Conservation (phyloP, 1,284 basidiomycete species). For the Hemileia vastatrix region DNA sequence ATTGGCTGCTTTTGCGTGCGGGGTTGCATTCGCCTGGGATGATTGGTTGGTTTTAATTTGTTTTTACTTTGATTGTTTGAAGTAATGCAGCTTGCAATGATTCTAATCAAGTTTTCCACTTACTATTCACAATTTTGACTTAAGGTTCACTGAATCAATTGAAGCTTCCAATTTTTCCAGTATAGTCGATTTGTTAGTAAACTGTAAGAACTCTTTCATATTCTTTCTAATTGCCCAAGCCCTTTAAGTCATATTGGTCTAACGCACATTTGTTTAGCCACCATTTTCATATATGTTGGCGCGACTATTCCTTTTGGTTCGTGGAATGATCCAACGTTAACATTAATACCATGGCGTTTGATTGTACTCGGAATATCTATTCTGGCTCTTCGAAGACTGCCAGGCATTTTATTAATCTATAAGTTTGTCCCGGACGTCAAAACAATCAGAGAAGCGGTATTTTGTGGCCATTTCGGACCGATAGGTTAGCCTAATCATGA, state of each 20-base stretch:
- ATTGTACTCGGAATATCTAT: conserved; percentile 69
- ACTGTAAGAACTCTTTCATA: conserved; percentile 30
- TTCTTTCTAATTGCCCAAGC: conserved; percentile 80
- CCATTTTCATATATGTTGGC: conserved; percentile 21
- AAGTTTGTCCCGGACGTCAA: conserved; percentile 87
- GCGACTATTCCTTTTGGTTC: conserved; percentile 84
- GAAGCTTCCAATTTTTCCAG: conserved; percentile 90
- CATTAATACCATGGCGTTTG: conserved; percentile 69
- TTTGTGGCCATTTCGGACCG: conserved; percentile 74
- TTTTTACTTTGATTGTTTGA: not conserved
- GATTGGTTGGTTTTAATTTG: not conserved
- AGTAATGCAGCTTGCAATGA: conserved; percentile 42
- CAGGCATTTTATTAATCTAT: conserved; percentile 69
- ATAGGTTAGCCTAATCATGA: conserved; percentile 10
- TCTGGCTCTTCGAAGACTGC: conserved; percentile 69
- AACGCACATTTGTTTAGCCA: not conserved
- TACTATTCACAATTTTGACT: too few relatives aligned
- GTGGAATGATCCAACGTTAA: conserved; percentile 60
- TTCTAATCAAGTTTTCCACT: not conserved
- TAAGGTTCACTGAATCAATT: conserved; percentile 93
- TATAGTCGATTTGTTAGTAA: conserved; percentile 72
- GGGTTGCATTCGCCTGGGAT: conserved; percentile 96
- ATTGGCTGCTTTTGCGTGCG: conserved; percentile 86
- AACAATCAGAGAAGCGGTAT: conserved; percentile 69
- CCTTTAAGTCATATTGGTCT: not conserved